Conservation (phyloP, 768 basidiomycete genomes). For the Lentinus tigrinus region DNA sequence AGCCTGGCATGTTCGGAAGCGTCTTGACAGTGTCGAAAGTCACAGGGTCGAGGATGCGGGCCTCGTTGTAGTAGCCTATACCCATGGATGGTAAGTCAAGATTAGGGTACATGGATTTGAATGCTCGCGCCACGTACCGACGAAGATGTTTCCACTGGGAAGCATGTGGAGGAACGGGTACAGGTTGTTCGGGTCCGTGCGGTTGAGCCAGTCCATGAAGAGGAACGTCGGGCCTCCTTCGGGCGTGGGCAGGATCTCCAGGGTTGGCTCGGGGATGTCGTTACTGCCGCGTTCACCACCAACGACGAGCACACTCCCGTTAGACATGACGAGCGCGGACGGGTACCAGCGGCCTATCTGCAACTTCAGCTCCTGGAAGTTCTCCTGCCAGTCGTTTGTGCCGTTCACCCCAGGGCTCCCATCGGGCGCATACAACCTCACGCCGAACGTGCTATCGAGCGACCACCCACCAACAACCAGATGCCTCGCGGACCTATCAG, state of each 20-base stretch:
- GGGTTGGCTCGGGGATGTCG: slow-evolving; percentile 59
- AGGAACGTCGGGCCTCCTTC: slow-evolving; percentile 59
- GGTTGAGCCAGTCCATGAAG: slow-evolving; percentile 61
- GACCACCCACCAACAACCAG: slow-evolving; percentile 76
- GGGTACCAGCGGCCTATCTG: slow-evolving; percentile 82
- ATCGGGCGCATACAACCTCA: slow-evolving; percentile 71
- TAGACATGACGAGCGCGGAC: slow-evolving; percentile 63
- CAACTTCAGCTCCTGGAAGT: slow-evolving; percentile 51
- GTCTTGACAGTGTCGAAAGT: slow-evolving; percentile 59
- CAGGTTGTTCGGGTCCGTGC: slow-evolving; percentile 78
- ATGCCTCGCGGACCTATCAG: slow-evolving; percentile 67
- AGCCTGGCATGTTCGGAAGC: slow-evolving; percentile 73
- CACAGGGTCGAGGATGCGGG: slow-evolving; percentile 66
- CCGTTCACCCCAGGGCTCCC: slow-evolving; percentile 67
- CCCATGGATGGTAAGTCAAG: not conserved
- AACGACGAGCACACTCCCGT: slow-evolving; percentile 71
- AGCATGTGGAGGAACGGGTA: slow-evolving; percentile 77
- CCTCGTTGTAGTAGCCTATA: slow-evolving; percentile 78
- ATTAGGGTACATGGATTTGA: not conserved
- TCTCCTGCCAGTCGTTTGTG: slow-evolving; percentile 81
- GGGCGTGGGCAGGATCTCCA: slow-evolving; percentile 72
- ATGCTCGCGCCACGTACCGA: slow-evolving; percentile 43
- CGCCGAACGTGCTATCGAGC: slow-evolving; percentile 64
- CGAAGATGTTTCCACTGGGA: slow-evolving; percentile 67
- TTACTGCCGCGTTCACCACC: slow-evolving; percentile 78